A percentile compares a stretch with the other conserved stretches of the same genome.
phyloP scores from a whole-genome alignment of 1,284 basidiomycete genomes.

The Sanghuangporus sanghuang region DNA sequence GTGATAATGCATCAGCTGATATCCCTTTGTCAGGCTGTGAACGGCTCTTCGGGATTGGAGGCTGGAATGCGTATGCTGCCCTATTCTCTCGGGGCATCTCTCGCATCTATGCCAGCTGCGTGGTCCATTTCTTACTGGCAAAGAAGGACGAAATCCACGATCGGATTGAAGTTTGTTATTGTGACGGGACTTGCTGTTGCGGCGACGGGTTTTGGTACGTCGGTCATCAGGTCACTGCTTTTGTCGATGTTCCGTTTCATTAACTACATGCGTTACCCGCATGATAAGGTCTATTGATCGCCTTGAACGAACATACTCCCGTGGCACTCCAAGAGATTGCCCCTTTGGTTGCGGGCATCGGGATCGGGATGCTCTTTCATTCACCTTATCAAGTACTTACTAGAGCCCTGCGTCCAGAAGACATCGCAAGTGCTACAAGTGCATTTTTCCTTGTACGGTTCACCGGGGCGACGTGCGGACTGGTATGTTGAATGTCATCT shows the following conservation, averaged over 20 bases:
- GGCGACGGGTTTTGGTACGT: conserved; percentile 67
- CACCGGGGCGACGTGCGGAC: conserved; percentile 73
- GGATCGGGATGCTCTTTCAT: conserved; percentile 77
- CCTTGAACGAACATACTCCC: conserved; percentile 49
- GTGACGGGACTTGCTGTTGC: conserved; percentile 56
- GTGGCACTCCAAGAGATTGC: conserved; percentile 43
- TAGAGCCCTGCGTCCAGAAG: conserved; percentile 51
- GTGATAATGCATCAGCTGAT: conserved; percentile 6
- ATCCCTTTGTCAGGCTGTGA: conserved; percentile 50
- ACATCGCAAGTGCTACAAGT: conserved; percentile 72
- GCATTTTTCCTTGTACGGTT: conserved; percentile 81
- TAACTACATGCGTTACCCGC: conserved; percentile 6
- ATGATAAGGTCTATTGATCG: conserved; percentile 53
- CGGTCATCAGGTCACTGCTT: conserved; percentile 4
- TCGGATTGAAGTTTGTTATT: conserved; percentile 59
- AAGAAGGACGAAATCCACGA: conserved; percentile 47
- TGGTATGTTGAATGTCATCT: conserved; percentile 42
- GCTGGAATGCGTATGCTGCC: conserved; percentile 71
- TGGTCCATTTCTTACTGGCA: conserved; percentile 69
- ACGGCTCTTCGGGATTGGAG: conserved; percentile 57
- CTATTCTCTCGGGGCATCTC: conserved; percentile 74
- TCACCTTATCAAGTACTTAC: conserved; percentile 76
- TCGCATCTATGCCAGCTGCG: conserved; percentile 75
- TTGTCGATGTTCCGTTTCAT: conserved; percentile 2
- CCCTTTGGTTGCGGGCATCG: conserved; percentile 68